Conservation (phyloP, 345 rosid genomes). For the Eutrema yunnanense region DNA sequence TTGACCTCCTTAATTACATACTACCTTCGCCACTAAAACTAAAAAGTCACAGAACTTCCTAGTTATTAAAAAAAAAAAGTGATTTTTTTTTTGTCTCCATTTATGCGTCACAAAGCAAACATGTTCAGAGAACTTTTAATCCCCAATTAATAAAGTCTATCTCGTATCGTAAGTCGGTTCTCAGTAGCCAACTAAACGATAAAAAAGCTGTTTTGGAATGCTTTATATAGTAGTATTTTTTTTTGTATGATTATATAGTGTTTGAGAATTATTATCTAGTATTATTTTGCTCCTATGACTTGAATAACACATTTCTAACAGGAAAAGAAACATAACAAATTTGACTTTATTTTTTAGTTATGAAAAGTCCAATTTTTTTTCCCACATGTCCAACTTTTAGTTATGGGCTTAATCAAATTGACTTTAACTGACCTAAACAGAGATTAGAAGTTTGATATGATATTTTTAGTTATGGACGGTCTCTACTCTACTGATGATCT, state of each 20-base stretch:
- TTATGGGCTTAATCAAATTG: conserved; percentile 12
- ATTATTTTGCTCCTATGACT: not conserved
- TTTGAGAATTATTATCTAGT: not conserved
- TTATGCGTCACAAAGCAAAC: not conserved
- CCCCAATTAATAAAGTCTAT: not conserved
- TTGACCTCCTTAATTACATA: no score
- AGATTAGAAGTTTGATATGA: not conserved
- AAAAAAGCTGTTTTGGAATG: not conserved
- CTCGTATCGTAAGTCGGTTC: not conserved
- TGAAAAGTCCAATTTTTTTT: not conserved
- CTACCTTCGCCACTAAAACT: no score
- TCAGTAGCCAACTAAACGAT: not conserved
- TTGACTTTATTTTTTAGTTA: not conserved
- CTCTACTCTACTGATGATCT: not conserved
- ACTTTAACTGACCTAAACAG: not conserved
- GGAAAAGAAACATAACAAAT: not conserved
- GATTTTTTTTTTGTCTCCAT: not conserved
- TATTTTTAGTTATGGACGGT: conserved; percentile 13
- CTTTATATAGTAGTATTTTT: not conserved
- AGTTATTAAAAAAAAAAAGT: no score
- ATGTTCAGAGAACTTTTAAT: not conserved
- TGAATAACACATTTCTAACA: not conserved
- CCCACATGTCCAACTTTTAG: not conserved
- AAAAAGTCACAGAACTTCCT: no score
- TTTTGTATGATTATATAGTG: not conserved